Base-by-base conservation (phyloP, 805 yeast genomes). In the Yamadazyma paraphyllophila region DNA sequence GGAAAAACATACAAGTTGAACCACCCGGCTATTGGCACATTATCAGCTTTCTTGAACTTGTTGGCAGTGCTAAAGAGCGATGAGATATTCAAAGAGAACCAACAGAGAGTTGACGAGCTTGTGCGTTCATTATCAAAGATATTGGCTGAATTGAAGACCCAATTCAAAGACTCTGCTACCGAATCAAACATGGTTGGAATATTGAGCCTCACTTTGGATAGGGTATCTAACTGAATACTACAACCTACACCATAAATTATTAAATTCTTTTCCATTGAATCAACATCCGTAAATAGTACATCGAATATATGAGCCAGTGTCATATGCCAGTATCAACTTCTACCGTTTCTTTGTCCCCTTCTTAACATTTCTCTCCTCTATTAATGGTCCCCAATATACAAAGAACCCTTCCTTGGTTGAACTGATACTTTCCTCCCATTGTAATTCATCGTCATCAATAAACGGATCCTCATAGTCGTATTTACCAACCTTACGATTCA, bases 341-440 rank as follows among this genome's bases (percentile, higher is more conserved):
- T 24, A 48, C 14, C 30, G 35, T 43, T 59, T 62, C 46, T 66
- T 62, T 2, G 41, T 36, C 2, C 33, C 24, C 17, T 55, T 54
- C 48, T 67, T 68, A 1, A 58, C 45, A 37, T 49, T 57, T 44
- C 73, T 54, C 39, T 71, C 76, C 43, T 85, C 91, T 25, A 85
- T 81, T 48, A 92, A 69, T 2, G 96, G 95, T 0, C 99, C 99
- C 71, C 90, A 88, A 64, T 83, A 94, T 0, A 94, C 97, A 55
- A 92, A 94, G 61, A 91, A 94, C 1, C 98, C 99, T 59, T 94
- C 98, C 53, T 86, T 86, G 0, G 97, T 90, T 1, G 92, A 82
- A 2, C 92, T 91, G 7, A 96, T 82, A 57, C 87, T 95, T 62
- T 91, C 97, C 65, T 94, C 99, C 86, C 94, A 86, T 46, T 81